Conservation (phyloP, 805 yeast genomes). For the Metschnikowia sp. region DNA sequence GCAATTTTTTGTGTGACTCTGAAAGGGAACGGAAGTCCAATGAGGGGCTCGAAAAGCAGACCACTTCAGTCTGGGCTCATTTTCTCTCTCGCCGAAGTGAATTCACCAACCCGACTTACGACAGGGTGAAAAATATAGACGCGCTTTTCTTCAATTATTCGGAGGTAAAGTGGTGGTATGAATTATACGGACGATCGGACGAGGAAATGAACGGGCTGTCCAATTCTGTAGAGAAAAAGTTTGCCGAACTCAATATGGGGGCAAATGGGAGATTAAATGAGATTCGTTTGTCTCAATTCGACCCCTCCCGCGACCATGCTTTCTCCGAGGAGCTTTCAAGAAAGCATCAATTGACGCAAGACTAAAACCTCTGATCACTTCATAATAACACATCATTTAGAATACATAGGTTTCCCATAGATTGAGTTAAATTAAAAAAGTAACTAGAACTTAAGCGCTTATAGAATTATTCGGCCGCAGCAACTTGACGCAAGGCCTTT, state of each 20-base stretch:
- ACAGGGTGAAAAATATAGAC: slow-evolving; percentile 17
- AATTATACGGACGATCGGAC: slow-evolving; percentile 72
- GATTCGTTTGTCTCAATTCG: too few relatives aligned
- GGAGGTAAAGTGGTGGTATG: slow-evolving; percentile 85
- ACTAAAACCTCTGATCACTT: too few relatives aligned
- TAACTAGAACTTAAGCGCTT: too few relatives aligned
- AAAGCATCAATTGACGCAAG: too few relatives aligned
- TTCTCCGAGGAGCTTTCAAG: too few relatives aligned
- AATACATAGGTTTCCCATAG: too few relatives aligned
- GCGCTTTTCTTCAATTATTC: slow-evolving; percentile 59
- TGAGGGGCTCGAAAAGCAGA: slow-evolving; percentile 40
- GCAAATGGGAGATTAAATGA: too few relatives aligned
- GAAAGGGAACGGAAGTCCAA: slow-evolving; percentile 55
- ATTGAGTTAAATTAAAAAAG: too few relatives aligned
- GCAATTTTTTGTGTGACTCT: slow-evolving; percentile 76
- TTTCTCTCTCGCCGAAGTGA: slow-evolving; percentile 72
- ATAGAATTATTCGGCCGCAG: too few relatives aligned
- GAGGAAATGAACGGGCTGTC: slow-evolving; percentile 45
- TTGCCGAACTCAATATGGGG: slow-evolving; percentile 27
- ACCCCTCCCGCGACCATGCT: too few relatives aligned
- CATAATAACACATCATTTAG: too few relatives aligned
- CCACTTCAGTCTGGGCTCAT: slow-evolving; percentile 91
- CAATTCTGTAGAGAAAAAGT: slow-evolving; percentile 35
- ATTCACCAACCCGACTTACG: slow-evolving; percentile 56
- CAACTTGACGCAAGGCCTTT: too few relatives aligned